phyloP scores from a whole-genome alignment of 805 yeast genomes.

The Jamesozyma jinghongensis region DNA sequence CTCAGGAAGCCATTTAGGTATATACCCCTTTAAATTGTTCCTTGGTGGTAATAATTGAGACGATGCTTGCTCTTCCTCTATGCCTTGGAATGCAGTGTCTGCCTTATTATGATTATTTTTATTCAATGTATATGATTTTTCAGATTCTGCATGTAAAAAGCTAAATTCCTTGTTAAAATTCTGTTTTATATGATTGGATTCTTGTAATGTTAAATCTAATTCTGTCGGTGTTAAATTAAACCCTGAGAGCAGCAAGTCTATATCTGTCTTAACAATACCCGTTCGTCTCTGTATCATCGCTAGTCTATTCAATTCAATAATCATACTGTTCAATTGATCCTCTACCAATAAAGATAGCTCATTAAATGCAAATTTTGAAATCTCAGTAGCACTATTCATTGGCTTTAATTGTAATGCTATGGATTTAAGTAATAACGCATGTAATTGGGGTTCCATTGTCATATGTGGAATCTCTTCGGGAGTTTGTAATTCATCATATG shows the following conservation, averaged over 20 bases:
- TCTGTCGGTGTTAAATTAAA: conserved; percentile 35
- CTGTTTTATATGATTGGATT: conserved; percentile 17
- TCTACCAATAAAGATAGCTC: conserved; percentile 31
- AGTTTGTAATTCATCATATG: conserved; percentile 8
- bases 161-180: conserved; percentile 10
- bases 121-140: background rate
- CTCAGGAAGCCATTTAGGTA: conserved; percentile 75
- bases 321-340: conserved; percentile 33
- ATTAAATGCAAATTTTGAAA: conserved; percentile 31
- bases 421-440: conserved; percentile 24
- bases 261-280: conserved; percentile 44
- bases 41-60: conserved; percentile 35
- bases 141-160: conserved; percentile 5
- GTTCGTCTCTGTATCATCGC: conserved; percentile 54
- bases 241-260: conserved; percentile 36
- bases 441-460: conserved; percentile 15
- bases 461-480: conserved; percentile 16
- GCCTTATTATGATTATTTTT: background rate
- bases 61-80: conserved; percentile 12
- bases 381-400: conserved; percentile 22
- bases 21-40: conserved; percentile 33
- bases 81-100: conserved; percentile 6
- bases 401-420: conserved; percentile 32
- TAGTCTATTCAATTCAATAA: conserved; percentile 38
- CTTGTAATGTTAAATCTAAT: conserved; percentile 32